Evolutionary conservation across 2,329 filamentous ascomycete species (phyloP).

Genomic region (Hawksworthiomyces lignivorus): DNA sequence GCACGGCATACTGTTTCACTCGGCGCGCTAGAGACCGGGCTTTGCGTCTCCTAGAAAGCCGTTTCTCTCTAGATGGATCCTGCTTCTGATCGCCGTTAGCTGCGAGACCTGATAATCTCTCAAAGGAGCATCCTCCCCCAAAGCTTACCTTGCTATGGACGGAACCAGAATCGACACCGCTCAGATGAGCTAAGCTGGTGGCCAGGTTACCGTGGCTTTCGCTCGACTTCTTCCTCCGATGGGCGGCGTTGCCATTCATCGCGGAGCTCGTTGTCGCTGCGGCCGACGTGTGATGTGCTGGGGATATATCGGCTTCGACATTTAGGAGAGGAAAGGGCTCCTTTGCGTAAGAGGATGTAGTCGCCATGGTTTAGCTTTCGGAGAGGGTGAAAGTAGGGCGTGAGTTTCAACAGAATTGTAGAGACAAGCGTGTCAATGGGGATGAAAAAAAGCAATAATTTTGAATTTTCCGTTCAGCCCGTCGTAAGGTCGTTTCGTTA

Average conservation of each 20-base stretch:
- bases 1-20: constrained; percentile 42
- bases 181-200: constrained; percentile 41
- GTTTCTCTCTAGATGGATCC: constrained; percentile 25
- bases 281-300: constrained; percentile 35
- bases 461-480: no score
- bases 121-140: no score
- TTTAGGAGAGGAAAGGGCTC: constrained; percentile 52
- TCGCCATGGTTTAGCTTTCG: background rate
- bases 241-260: constrained; percentile 21
- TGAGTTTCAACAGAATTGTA: background rate
- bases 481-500: no score
- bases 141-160: constrained; percentile 11
- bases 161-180: constrained; percentile 8
- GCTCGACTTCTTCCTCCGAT: constrained; percentile 49
- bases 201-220: constrained; percentile 45
- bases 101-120: no score
- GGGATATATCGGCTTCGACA: constrained; percentile 26
- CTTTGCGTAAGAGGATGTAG: constrained; percentile 19
- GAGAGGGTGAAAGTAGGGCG: background rate
- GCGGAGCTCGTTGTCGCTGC: constrained; percentile 13
- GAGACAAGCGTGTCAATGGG: background rate
- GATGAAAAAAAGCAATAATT: no score
- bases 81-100: constrained; percentile 7
- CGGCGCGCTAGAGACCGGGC: constrained; percentile 47
- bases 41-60: constrained; percentile 47